Evolutionary conservation across 1,284 basidiomycete species (phyloP), one percentile per base, ranked within the genome.

Genomic region (Tranzscheliella williamsii): DNA sequence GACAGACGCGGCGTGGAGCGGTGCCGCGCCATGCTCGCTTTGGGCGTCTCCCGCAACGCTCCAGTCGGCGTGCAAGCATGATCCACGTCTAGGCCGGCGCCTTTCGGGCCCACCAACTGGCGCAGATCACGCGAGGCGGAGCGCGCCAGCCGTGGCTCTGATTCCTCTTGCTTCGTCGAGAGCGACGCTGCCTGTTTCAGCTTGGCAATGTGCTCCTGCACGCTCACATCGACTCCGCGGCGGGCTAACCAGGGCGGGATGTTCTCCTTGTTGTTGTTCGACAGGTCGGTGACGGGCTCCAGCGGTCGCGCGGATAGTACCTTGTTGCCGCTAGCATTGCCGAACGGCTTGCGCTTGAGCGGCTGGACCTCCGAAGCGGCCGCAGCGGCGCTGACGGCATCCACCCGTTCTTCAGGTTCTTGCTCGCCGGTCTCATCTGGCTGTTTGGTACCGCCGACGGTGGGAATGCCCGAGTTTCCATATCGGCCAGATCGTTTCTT

Each of bases 401-500:
- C 27, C 18, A 11, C 11, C 8, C 32, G 9, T 9, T 11, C 11
- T 8, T 15, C 17, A 8, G 9, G 11, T 18, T 34, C 32, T 9
- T 11, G 18, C 9, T 8, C 8, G 13, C 8, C 11, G 9, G 32
- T 34, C 11, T 20, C 18, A 17, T 15, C 17, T 8, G 9, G 11
- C 13, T 13, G 18, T 18, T 34, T 34, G 11, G 27, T 29, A 9
- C 27, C 27, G n/a, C 27, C 24, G 21, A 20, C 32, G 12, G 24
- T 20, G 4, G 31, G 11, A 34, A 61, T 44, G 45, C 62, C 57
- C 9, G 60, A 41, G 27, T 57, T 62, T 23, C 61, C 44, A 34
- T 62, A 75, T 11, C 73, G 52, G 33, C 55, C 49, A 4, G 73
- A 72, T n/a, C 73, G 49, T 45, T 75, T 75, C 67, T 73, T 73